Evolutionary conservation across 768 basidiomycete genomes (phyloP), one percentile per base, ranked within the genome.

Genomic region (Agrocybe pediades): DNA sequence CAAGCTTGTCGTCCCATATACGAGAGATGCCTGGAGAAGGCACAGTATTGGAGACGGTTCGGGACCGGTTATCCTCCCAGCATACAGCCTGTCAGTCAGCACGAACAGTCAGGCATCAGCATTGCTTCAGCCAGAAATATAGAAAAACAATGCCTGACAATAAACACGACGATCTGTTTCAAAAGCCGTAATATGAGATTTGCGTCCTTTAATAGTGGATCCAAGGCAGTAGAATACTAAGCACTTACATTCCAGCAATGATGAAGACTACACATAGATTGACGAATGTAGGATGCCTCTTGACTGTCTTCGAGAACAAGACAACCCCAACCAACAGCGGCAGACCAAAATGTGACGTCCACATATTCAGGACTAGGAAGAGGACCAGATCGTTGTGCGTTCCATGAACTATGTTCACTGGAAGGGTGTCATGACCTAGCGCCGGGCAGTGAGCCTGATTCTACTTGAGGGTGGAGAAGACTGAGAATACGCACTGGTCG

Each of bases 1-100:
- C 79, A 81, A 65, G 0, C 75, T 67, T n/a, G 79, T 78, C 63
- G 75, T 71, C 6, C 76, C 78, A 54, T 80, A 79, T 16, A 81
- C 62, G 45, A 80, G 62, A 5, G 78, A 77, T 4, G 78, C 76
- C 56, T 79, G 79, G 9, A 78, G 60, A 4, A 80, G 61, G 56
- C 79, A 81, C 6, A 80, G 60, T 56, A 72, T 63, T 24, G 65
- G 66, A 1, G 71, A 65, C 16, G 79, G 80, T 57, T 82, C 76
- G 7, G 76, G 75, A 3, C 79, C 78, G 16, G 68, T 72, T 2
- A 63, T 67, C 24, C 65, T 70, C n/a, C 73, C 73, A 13, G 72
- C 68, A 60, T 80, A 80, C 17, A 75, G 61, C 29, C 78, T 79
- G 44, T 3, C n/a, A 50, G 49, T 20, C 7, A 23, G 41, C 44